Percentiles rank a stretch among this genome's conserved stretches.
Conservation (phyloP, 1,284 basidiomycete species). For the Termitomyces sp. region DNA sequence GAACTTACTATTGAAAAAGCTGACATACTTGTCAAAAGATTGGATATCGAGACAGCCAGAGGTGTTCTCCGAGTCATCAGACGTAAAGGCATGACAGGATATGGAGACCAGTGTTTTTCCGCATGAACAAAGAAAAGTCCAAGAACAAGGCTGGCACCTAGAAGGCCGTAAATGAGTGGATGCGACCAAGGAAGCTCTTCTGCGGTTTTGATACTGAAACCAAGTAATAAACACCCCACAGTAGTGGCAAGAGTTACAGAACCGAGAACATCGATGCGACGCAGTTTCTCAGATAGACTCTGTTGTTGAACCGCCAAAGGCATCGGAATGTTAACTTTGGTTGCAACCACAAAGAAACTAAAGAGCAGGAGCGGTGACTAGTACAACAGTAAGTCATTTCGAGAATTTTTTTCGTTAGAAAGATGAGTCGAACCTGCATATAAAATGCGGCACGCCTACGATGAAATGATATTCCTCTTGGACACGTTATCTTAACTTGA, state of each 20-base stretch:
- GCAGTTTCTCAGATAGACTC: constrained; percentile 56
- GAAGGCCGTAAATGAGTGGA: constrained; percentile 62
- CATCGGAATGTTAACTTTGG: constrained; percentile 70
- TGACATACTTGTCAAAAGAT: constrained; percentile 71
- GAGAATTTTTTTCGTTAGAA: not conserved
- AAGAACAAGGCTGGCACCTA: constrained; percentile 51
- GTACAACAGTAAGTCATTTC: constrained; percentile 10
- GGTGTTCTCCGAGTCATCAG: constrained; percentile 74
- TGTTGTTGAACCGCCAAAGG: constrained; percentile 58
- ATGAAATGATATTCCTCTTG: constrained; percentile 17
- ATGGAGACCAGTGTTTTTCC: constrained; percentile 68
- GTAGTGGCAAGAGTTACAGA: constrained; percentile 72
- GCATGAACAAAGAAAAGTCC: constrained; percentile 62
- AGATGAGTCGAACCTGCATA: constrained; percentile 45
- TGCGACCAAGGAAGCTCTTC: constrained; percentile 77
- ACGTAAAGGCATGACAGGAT: constrained; percentile 82
- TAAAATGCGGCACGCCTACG: constrained; percentile 64
- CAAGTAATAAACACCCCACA: constrained; percentile 72
- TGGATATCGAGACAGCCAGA: constrained; percentile 73
- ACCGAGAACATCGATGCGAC: constrained; percentile 79
- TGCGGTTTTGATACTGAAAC: constrained; percentile 74
- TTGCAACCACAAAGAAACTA: constrained; percentile 62
- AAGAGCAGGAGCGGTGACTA: constrained; percentile 72
- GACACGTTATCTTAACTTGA: constrained; percentile 4
- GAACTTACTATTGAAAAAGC: constrained; percentile 73